Evolutionary conservation across 2,329 filamentous ascomycete genomes (phyloP), one percentile per base, ranked within the genome.

Genomic region (Colletotrichum filicis): DNA sequence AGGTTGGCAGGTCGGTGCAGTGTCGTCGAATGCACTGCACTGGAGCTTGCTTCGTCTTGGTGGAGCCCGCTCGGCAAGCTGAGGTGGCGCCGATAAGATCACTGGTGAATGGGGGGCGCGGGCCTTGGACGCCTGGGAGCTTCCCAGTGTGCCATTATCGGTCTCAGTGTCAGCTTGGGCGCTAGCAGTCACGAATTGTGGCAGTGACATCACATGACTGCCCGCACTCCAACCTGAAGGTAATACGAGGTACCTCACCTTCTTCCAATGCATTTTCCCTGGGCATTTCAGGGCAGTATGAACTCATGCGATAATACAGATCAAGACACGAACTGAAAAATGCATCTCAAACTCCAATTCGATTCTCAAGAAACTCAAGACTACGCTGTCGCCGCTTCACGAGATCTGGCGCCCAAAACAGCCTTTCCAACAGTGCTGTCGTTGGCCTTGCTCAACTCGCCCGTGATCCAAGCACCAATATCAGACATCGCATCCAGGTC

Each of bases 391-490:
- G 61, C n/a, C 16, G 26, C 58, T 42, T 71, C 62, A 55, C 79
- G 77, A 57, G 73, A 70, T 76, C 87, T 80, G 63, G 86, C 87
- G 16, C 89, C 89, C 64, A 91, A 78, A 52, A 92, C 85, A 3
- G 91, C 92, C 80, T 87, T 92, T 4, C 92, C 92, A n/a, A 93
- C 92, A 56, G 87, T 89, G 77, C 91, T 93, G 56, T 88, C 88
- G 79, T 94, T 92, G 68, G 83, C 79, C 83, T 89, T 89, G 58
- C 90, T 90, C 77, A 94, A 83, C 81, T 92, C 87, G 19, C 80
- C 80, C 3, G 90, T 90, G 71, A 95, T 94, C 93, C 93, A 95
- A 16, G 88, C 85, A 0, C 94, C 94, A 66, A 94, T 90, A 71
- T 92, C 89, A 46, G 88, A 87, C 66, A 96, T 83, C 56, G 87